Conservation (phyloP, 176 grass and related monocot species). For the Stipa capillata region DNA sequence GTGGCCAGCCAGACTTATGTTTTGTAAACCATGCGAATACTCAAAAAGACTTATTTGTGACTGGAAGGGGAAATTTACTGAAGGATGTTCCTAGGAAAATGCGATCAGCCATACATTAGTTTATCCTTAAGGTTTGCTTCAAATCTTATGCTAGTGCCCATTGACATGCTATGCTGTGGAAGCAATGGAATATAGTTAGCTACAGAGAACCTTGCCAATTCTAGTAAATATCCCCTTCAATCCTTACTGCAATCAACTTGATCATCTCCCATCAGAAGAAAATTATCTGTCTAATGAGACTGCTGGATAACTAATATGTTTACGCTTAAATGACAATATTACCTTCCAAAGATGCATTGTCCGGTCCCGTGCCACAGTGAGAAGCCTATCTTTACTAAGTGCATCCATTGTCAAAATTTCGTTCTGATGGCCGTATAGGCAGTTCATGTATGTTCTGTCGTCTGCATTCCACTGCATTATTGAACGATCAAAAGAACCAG, state of each 20-base stretch:
- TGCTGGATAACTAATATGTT: not conserved
- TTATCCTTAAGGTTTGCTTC: too few relatives aligned
- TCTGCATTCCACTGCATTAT: constrained; percentile 96
- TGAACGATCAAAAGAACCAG: constrained; percentile 82
- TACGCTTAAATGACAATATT: not conserved
- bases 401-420: constrained; percentile 82
- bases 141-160: too few relatives aligned
- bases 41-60: too few relatives aligned
- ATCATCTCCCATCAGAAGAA: not conserved
- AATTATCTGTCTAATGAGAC: not conserved
- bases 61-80: too few relatives aligned
- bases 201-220: too few relatives aligned
- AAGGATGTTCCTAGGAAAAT: too few relatives aligned
- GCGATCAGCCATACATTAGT: too few relatives aligned
- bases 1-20: too few relatives aligned
- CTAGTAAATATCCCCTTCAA: not conserved
- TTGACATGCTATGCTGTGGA: too few relatives aligned
- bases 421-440: constrained; percentile 77
- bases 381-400: constrained; percentile 56
- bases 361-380: constrained; percentile 57
- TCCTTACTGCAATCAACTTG: not conserved
- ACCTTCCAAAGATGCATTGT: constrained; percentile 97
- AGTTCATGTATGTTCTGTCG: constrained; percentile 80
- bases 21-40: too few relatives aligned
- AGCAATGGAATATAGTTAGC: too few relatives aligned